Evolutionary conservation across 1,284 basidiomycete species (phyloP).

Genomic region (Rhizoctonia solani): DNA sequence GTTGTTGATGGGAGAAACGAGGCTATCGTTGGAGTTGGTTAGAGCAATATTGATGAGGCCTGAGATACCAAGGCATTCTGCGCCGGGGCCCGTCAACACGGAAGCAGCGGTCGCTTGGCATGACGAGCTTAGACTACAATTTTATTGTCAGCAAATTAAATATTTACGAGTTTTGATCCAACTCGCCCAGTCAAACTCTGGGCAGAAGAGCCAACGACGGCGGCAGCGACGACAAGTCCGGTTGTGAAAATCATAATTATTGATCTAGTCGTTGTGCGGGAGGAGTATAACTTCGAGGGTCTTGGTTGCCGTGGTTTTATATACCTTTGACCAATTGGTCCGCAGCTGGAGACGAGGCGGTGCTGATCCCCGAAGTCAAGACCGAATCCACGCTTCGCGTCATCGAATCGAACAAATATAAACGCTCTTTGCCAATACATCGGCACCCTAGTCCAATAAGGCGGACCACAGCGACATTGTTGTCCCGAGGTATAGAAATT

Average conservation of each 20-base stretch:
- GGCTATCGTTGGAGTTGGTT: not conserved
- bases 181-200: constrained; percentile 11
- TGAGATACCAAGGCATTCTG: constrained; percentile 4
- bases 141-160: not conserved
- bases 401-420: no score
- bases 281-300: no score
- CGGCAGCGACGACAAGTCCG: constrained; percentile 16
- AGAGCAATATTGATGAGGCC: constrained; percentile 8
- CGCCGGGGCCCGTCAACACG: constrained; percentile 4
- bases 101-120: not conserved
- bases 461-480: no score
- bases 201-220: constrained; percentile 7
- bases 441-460: no score
- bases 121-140: not conserved
- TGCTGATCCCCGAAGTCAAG: not conserved
- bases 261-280: no score
- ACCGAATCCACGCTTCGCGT: no score
- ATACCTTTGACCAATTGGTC: no score
- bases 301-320: no score
- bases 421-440: no score
- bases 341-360: not conserved
- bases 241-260: constrained; percentile 24
- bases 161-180: not conserved
- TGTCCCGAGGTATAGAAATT: no score
- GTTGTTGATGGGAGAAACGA: constrained; percentile 17